A percentile compares a stretch with the other conserved stretches of the same genome.
Conservation (phyloP, 140 eudicot species). For the Ambrosia hybrid region DNA sequence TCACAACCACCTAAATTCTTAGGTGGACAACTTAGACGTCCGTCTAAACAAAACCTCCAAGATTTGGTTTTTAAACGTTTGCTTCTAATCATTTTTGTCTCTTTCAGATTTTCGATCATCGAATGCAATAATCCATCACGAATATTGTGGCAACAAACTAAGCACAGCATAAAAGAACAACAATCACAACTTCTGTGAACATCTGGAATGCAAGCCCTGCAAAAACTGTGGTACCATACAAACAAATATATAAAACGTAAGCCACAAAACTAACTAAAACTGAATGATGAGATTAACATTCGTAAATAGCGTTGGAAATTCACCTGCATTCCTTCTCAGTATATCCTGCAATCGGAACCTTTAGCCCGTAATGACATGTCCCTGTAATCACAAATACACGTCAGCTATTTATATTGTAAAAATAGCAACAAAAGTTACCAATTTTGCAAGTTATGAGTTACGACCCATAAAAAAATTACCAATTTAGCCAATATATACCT, state of each 20-base stretch:
- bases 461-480: background rate
- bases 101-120: background rate
- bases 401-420: background rate
- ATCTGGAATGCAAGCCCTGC: conserved; percentile 58
- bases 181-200: conserved; percentile 42
- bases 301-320: conserved; percentile 2
- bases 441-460: background rate
- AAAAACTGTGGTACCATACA: conserved; percentile 45
- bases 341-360: conserved; percentile 38
- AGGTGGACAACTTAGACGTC: conserved; percentile 62
- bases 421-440: background rate
- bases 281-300: background rate
- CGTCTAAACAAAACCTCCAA: conserved; percentile 48
- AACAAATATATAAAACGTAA: background rate
- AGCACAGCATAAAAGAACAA: conserved; percentile 55
- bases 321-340: conserved; percentile 57
- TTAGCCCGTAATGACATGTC: conserved; percentile 27
- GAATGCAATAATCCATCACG: conserved; percentile 39
- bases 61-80: conserved; percentile 30
- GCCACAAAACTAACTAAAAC: background rate
- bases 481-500: conserved; percentile 26
- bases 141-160: conserved; percentile 65
- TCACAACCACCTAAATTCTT: conserved; percentile 63
- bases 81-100: background rate
- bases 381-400: conserved; percentile 40